Evolutionary conservation across 2,329 filamentous ascomycete species (phyloP).

Genomic region (Blastomyces emzantsi): DNA sequence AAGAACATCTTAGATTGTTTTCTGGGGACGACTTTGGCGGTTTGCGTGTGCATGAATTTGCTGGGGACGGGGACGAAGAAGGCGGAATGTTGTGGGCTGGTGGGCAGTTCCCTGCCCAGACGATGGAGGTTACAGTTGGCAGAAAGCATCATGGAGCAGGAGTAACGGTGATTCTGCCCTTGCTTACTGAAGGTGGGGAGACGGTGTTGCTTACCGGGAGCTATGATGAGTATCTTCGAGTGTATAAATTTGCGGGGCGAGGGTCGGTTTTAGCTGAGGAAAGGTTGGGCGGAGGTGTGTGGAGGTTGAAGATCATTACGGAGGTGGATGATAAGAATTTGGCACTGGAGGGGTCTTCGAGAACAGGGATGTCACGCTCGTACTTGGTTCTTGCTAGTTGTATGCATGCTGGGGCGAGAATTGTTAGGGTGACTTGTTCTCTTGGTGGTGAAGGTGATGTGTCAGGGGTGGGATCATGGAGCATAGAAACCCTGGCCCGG

Average conservation of each 20-base stretch:
- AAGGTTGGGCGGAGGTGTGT: slow-evolving; percentile 72
- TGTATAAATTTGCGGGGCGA: slow-evolving; percentile 38
- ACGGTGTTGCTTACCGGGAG: slow-evolving; percentile 71
- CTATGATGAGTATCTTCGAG: slow-evolving; percentile 76
- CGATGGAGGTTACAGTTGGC: slow-evolving; percentile 35
- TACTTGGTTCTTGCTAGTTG: slow-evolving; percentile 69
- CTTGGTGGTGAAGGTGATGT: slow-evolving; percentile 28
- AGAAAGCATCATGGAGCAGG: slow-evolving; percentile 64
- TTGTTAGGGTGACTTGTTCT: slow-evolving; percentile 43
- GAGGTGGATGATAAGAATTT: slow-evolving; percentile 13
- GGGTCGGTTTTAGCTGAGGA: slow-evolving; percentile 50
- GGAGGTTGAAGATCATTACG: slow-evolving; percentile 59
- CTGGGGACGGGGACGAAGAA: slow-evolving; percentile 12
- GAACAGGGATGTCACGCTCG: slow-evolving; percentile 13
- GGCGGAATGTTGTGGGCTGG: slow-evolving; percentile 8
- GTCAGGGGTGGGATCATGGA: slow-evolving; percentile 41
- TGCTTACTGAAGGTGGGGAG: slow-evolving; percentile 44
- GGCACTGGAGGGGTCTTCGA: neutral
- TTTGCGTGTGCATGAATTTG: slow-evolving; percentile 27
- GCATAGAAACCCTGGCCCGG: slow-evolving; percentile 55
- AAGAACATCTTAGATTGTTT: slow-evolving; percentile 24
- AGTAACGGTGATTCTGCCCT: slow-evolving; percentile 74
- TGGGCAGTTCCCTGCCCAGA: slow-evolving; percentile 1
- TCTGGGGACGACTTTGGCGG: slow-evolving; percentile 35
- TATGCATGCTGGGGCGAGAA: slow-evolving; percentile 77